Evolutionary conservation across 116 monocot genomes (phyloP).

Genomic region (Papilionanthe hybrid): DNA sequence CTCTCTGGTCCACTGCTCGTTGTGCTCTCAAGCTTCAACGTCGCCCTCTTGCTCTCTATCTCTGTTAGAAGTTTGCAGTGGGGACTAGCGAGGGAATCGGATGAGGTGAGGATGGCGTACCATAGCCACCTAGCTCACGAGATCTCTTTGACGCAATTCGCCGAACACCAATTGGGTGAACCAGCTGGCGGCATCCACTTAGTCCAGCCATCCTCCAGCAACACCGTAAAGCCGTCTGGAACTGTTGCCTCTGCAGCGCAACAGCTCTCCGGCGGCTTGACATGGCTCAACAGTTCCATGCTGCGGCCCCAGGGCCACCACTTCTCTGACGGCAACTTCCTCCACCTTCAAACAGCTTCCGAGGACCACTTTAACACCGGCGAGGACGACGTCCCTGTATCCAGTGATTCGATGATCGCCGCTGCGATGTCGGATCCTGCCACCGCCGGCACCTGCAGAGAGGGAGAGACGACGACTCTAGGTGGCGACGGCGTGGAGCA

Average conservation of each 20-base stretch:
- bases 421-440: conserved; percentile 7
- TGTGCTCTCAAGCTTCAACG: conserved; percentile 6
- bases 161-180: conserved; percentile 25
- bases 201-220: not conserved
- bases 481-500: not conserved
- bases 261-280: conserved; percentile 18
- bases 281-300: conserved; percentile 65
- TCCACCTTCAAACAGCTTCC: conserved; percentile 80
- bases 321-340: conserved; percentile 72
- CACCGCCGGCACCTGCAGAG: not conserved
- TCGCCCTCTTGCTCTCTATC: not conserved
- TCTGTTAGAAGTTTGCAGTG: not conserved
- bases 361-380: conserved; percentile 11
- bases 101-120: conserved; percentile 44
- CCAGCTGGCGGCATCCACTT: not conserved
- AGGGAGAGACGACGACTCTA: not conserved
- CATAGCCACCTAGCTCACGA: conserved; percentile 50
- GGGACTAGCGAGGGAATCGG: not conserved
- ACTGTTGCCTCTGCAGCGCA: not conserved
- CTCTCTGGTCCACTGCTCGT: not conserved
- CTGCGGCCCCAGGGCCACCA: conserved; percentile 30
- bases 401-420: conserved; percentile 3
- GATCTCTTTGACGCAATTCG: conserved; percentile 37
- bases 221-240: not conserved
- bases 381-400: not conserved